Percentiles rank a stretch among this genome's conserved stretches.
Evolutionary conservation across 2,329 filamentous ascomycete species (phyloP).

Genomic region (Calycina marina): DNA sequence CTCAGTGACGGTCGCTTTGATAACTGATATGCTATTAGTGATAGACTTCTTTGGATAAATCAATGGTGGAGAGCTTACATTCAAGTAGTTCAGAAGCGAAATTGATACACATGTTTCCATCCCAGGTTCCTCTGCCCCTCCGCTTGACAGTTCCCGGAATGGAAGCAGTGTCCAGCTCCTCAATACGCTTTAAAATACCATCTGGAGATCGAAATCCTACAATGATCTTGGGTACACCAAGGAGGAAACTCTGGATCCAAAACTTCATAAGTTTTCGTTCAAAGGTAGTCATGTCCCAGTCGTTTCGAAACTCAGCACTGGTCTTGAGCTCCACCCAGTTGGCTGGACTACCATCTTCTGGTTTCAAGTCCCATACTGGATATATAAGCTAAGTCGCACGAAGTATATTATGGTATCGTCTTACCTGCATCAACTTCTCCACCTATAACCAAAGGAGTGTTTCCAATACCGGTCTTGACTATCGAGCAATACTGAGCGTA

Average conservation of each 20-base stretch:
- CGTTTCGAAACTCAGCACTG: constrained; percentile 52
- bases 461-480: constrained; percentile 75
- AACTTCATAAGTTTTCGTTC: constrained; percentile 88
- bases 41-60: neutral
- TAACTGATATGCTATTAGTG: constrained; percentile 31
- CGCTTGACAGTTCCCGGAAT: constrained; percentile 66
- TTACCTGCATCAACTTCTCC: constrained; percentile 86
- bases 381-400: constrained; percentile 2
- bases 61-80: constrained; percentile 37
- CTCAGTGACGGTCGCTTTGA: constrained; percentile 43
- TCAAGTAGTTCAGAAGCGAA: constrained; percentile 67
- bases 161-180: constrained; percentile 65
- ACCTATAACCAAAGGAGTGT: constrained; percentile 60
- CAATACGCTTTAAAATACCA: constrained; percentile 56
- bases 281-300: constrained; percentile 58
- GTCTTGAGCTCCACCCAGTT: constrained; percentile 97
- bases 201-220: constrained; percentile 70
- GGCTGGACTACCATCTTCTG: constrained; percentile 46
- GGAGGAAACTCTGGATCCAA: constrained; percentile 91
- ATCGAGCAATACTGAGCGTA: constrained; percentile 92
- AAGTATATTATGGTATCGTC: constrained; percentile 13
- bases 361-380: constrained; percentile 72
- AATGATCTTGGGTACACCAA: constrained; percentile 83
- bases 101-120: constrained; percentile 87
- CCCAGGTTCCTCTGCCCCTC: constrained; percentile 55